phyloP scores from a whole-genome alignment of 805 yeast genomes.

The Metschnikowia continentalis region DNA sequence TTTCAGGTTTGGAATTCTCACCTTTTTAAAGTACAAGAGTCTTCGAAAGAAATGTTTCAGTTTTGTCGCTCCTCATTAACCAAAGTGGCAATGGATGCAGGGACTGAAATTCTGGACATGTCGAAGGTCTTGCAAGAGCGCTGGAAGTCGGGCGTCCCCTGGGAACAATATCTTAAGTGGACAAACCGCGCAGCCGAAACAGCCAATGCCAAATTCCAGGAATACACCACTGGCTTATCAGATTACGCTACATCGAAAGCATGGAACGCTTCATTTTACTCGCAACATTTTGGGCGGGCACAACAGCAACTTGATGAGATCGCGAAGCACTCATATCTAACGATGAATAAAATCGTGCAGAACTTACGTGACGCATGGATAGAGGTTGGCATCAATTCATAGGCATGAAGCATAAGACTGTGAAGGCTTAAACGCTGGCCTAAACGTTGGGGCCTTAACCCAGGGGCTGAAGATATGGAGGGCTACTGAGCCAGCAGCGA shows the following conservation, averaged over 20 bases:
- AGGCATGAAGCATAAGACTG: neutral
- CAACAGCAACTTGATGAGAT: neutral
- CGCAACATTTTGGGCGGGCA: neutral
- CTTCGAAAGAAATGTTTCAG: neutral
- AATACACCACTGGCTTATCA: neutral
- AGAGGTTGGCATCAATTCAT: neutral
- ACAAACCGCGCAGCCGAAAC: neutral
- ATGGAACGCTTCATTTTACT: neutral
- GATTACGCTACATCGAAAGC: neutral
- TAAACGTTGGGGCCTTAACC: no score
- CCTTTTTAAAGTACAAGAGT: neutral
- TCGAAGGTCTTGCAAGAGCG: neutral
- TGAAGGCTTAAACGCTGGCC: neutral
- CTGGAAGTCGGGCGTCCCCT: neutral
- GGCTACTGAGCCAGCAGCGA: neutral
- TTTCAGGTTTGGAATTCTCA: neutral
- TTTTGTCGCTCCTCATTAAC: neutral
- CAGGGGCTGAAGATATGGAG: no score
- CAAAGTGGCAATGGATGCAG: neutral
- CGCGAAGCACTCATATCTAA: neutral
- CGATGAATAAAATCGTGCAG: neutral
- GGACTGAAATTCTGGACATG: neutral
- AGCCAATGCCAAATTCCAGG: neutral
- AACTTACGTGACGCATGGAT: neutral
- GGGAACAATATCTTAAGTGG: neutral